Conservation (phyloP, 2,329 filamentous ascomycete species). For the Sarocladium strictum region DNA sequence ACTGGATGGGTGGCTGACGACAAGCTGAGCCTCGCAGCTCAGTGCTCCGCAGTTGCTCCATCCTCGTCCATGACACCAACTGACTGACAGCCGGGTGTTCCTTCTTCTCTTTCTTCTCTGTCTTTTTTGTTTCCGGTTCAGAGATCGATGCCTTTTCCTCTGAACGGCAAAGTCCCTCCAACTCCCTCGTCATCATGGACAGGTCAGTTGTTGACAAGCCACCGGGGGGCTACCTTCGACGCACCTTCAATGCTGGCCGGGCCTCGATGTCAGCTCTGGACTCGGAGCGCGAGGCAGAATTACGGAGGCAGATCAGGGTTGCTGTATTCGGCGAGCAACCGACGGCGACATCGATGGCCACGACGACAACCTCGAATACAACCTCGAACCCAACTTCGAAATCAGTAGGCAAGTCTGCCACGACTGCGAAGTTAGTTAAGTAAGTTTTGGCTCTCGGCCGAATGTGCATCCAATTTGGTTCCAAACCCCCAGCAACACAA, state of each 20-base stretch:
- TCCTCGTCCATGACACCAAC: neutral
- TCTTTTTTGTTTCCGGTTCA: neutral
- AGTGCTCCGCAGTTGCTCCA: neutral
- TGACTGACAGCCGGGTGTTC: neutral
- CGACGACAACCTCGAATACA: neutral
- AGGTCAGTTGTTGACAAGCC: neutral
- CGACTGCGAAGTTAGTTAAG: constrained; percentile 6
- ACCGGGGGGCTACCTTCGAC: neutral
- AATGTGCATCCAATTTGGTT: neutral
- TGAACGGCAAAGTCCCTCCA: neutral
- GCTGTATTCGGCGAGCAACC: neutral
- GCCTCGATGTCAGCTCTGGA: constrained; percentile 6
- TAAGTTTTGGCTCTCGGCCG: constrained; percentile 1
- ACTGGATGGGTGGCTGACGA: constrained; percentile 7
- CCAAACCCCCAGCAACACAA: constrained; percentile 1
- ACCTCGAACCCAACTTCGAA: too few relatives aligned
- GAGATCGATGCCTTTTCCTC: neutral
- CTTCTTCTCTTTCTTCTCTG: neutral
- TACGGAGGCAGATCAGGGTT: neutral
- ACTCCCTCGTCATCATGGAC: neutral
- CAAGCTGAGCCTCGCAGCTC: constrained; percentile 4
- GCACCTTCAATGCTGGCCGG: constrained; percentile 5
- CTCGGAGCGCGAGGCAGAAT: constrained; percentile 1
- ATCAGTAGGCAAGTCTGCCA: neutral
- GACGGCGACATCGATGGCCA: neutral